phyloP scores from a whole-genome alignment of 306 rosid genomes.

The Rosa rugosa region DNA sequence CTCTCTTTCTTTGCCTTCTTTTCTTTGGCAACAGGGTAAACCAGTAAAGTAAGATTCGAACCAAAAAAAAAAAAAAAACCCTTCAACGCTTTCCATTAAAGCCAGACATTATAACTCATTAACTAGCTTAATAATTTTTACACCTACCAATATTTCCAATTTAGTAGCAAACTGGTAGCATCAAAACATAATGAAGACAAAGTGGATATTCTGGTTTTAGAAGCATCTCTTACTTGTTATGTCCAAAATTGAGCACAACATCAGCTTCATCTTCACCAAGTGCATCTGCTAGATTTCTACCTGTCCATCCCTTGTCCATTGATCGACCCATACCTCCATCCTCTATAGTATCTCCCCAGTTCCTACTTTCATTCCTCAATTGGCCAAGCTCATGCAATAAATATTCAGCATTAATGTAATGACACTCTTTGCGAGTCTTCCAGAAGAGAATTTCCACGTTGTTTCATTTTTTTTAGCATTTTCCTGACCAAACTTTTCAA shows the following conservation, averaged over 20 bases:
- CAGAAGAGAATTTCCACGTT: constrained; percentile 85
- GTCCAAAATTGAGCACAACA: constrained; percentile 60
- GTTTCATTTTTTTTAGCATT: constrained; percentile 86
- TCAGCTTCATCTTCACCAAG: constrained; percentile 99
- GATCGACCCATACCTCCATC: constrained; percentile 53
- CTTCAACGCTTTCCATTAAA: not conserved
- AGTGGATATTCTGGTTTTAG: constrained; percentile 16
- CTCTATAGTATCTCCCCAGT: constrained; percentile 43
- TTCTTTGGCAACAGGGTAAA: not conserved
- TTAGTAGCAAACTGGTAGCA: not conserved
- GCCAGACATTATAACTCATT: not conserved
- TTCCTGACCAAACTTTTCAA: constrained; percentile 64
- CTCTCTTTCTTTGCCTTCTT: not conserved
- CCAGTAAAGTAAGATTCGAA: not conserved
- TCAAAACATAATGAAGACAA: constrained; percentile 9
- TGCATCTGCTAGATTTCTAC: constrained; percentile 84
- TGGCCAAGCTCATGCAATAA: constrained; percentile 75
- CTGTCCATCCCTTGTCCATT: constrained; percentile 45
- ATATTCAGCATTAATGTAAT: constrained; percentile 81
- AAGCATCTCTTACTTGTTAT: constrained; percentile 52
- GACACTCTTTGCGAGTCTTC: constrained; percentile 94
- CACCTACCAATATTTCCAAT: not conserved
- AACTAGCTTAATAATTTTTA: not conserved
- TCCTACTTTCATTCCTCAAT: constrained; percentile 53
- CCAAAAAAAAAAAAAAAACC: not conserved